phyloP scores from a whole-genome alignment of 2,329 filamentous ascomycete genomes.

The Fusarium hostae region DNA sequence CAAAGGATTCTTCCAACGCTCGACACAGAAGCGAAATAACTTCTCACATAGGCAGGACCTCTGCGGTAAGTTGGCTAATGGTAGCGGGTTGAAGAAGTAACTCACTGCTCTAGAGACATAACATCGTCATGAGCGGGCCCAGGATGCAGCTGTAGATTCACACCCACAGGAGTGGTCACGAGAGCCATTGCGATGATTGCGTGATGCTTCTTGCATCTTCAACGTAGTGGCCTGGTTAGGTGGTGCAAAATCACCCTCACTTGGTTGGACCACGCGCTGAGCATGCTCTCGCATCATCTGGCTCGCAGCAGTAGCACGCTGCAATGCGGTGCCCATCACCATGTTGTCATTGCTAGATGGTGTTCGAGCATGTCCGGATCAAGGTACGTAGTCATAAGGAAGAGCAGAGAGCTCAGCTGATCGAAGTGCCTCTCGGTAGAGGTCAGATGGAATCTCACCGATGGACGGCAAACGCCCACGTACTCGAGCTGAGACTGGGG shows the following conservation, averaged over 20 bases:
- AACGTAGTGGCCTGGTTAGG: constrained; percentile 71
- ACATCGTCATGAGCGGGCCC: constrained; percentile 64
- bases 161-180: constrained; percentile 77
- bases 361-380: constrained; percentile 50
- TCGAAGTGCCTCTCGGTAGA: constrained; percentile 47
- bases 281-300: constrained; percentile 68
- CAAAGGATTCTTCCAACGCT: constrained; percentile 63
- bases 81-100: constrained; percentile 63
- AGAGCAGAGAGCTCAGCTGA: constrained; percentile 37
- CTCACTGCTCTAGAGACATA: constrained; percentile 67
- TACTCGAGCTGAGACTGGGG: constrained; percentile 70
- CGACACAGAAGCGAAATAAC: constrained; percentile 67
- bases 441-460: constrained; percentile 64
- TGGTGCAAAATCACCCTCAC: constrained; percentile 63
- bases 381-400: constrained; percentile 41
- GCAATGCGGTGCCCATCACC: constrained; percentile 59
- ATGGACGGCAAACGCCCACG: constrained; percentile 80
- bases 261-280: constrained; percentile 49
- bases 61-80: constrained; percentile 66
- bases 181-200: constrained; percentile 74
- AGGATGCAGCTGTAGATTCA: constrained; percentile 72
- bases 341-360: constrained; percentile 57
- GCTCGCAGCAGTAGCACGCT: constrained; percentile 74
- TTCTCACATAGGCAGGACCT: constrained; percentile 65
- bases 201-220: constrained; percentile 68